Conservation (phyloP, 208 protist species). For the Leishmania martiniquensis region DNA sequence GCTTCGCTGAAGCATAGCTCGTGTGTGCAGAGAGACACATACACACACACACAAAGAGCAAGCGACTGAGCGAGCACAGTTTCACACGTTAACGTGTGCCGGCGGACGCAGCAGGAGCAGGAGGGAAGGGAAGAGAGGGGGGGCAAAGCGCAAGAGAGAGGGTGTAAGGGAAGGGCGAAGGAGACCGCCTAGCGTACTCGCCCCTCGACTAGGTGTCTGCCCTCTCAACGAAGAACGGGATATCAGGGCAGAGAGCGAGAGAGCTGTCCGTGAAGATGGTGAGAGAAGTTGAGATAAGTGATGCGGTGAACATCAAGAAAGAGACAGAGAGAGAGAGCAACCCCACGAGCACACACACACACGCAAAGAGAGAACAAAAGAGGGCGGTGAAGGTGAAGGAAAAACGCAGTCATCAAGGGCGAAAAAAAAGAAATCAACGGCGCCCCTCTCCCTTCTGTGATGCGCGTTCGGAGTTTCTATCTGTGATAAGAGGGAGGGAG, state of each 20-base stretch:
- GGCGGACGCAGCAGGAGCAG: background rate
- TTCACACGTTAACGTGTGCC: background rate
- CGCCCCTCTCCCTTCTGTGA: background rate
- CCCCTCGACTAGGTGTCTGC: background rate
- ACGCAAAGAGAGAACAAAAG: background rate
- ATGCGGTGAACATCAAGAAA: too few species aligned
- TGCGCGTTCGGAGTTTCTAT: background rate
- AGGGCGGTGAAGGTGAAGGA: background rate
- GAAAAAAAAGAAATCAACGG: background rate
- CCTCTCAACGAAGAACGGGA: too few species aligned
- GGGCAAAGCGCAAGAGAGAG: background rate
- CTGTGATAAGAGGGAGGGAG: background rate
- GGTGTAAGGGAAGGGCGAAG: too few species aligned
- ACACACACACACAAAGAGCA: conserved; percentile 2
- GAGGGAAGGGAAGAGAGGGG: background rate
- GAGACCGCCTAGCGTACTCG: background rate
- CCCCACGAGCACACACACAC: background rate
- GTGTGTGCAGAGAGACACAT: background rate
- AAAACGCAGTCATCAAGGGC: too few species aligned
- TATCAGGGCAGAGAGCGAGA: too few species aligned
- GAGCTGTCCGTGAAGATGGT: too few species aligned
- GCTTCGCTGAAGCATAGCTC: conserved; percentile 23
- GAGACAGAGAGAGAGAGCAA: too few species aligned
- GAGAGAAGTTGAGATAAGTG: too few species aligned
- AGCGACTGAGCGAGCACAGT: too few species aligned